Base-by-base conservation (phyloP, 768 basidiomycete genomes). In the Podaxis mareebaensis region DNA sequence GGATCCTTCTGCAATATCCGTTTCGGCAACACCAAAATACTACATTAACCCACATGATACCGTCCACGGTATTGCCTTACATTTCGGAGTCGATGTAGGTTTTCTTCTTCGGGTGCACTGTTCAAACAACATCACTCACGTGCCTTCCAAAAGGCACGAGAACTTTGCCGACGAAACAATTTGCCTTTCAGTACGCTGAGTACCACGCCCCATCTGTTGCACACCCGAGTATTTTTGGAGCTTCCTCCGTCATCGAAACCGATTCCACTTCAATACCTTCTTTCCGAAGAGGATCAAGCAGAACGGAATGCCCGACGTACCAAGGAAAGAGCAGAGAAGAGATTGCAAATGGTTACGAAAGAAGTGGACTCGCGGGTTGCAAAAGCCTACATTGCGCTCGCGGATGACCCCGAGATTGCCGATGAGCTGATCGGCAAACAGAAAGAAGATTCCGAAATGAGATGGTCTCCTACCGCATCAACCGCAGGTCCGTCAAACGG, bases 191-290 rank as follows among this genome's bases (percentile, higher is more conserved):
- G 82, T 68, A 86, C 88, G 3, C 74, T 92, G 20, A 83, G 77
- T 62, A 91, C 87, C 0, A 91, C 86, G 0, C 91, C 91, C 5
- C 89, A 92, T 69, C 76, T 92, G 7, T 77, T 92, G 15, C 90
- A 91, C 72, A 91, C 90, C 0, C 84, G 90, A 4, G 75, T 78
- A 1, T 83, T 76, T 64, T 73, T 92, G 61, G 70, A 77, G 15
- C 76, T 91, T 10, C 89, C 89, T 0, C 75, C 80, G 2, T 77
- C 78, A 20, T 70, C 76, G 3, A 75, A 71, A 58, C 74, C 67
- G 13, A n/a, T 64, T 13, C 53, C 49, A 33, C 63, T 49, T 68
- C 67, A 30, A 53, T 67, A 51, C 13, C 46, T 62, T 64, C 57
- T 70, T 28, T 67, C 70, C 22, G 49, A 68, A 6, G 70, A 69